These are phyloP conservation scores for Globisporangium uncinulatum DNA, from an alignment of 352 stramenopile species.

Conservation along the genomic window DNA sequence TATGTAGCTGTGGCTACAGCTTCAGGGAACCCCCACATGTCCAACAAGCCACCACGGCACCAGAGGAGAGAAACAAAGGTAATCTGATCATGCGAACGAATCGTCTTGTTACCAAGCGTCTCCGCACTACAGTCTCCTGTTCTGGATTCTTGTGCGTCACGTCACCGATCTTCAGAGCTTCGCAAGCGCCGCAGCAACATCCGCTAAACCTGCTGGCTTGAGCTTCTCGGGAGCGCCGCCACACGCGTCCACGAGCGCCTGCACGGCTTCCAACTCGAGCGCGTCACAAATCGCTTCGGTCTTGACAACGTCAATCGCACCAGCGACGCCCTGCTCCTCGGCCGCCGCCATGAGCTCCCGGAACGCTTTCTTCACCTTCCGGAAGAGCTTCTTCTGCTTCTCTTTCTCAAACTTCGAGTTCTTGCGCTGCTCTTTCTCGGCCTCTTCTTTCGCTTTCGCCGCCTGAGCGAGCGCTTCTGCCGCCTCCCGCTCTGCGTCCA, in stretches of 20 bases:
- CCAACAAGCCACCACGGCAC: too few relatives aligned
- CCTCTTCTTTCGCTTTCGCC: conserved; percentile 47
- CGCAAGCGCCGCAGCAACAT: conserved; percentile 40
- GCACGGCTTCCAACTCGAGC: conserved; percentile 64
- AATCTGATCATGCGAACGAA: too few relatives aligned
- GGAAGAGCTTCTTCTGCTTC: conserved; percentile 83
- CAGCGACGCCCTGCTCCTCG: conserved; percentile 49
- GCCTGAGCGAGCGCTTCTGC: conserved; percentile 51
- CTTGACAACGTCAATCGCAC: conserved; percentile 63
- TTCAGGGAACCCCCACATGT: too few relatives aligned
- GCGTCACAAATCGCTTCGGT: conserved; percentile 71
- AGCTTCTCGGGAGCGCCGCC: conserved; percentile 43
- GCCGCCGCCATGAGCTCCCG: conserved; percentile 66
- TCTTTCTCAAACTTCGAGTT: conserved; percentile 74
- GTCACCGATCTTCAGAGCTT: conserved; percentile 28
- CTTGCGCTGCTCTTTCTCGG: conserved; percentile 61
- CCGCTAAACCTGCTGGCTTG: conserved; percentile 43
- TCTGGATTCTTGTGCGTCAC: too few relatives aligned
- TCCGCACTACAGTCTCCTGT: too few relatives aligned
- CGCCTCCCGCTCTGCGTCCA: conserved; percentile 65
- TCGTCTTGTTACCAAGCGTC: too few relatives aligned
- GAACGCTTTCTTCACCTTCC: conserved; percentile 84
- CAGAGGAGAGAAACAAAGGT: too few relatives aligned
- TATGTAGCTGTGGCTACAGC: too few relatives aligned
- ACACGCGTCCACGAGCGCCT: conserved; percentile 57